Evolutionary conservation across 345 rosid species (phyloP).

Genomic region (Eucalyptus albens): DNA sequence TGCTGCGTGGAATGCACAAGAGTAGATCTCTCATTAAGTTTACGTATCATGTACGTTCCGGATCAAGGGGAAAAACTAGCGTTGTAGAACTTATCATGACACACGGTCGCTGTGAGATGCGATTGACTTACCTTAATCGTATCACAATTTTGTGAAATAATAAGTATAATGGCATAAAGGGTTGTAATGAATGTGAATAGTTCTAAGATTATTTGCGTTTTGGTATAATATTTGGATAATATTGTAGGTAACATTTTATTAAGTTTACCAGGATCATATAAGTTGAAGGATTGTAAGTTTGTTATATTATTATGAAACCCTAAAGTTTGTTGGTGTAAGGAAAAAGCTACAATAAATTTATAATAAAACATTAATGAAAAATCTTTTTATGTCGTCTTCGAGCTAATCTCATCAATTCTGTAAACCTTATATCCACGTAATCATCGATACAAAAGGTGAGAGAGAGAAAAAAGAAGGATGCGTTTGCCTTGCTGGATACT

Average conservation of each 20-base stretch:
- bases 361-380: neutral
- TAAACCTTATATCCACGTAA: neutral
- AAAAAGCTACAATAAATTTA: neutral
- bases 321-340: neutral
- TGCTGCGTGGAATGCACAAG: neutral
- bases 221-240: fast-evolving
- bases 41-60: neutral
- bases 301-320: neutral
- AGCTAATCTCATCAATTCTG: neutral
- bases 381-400: neutral
- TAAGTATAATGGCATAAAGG: neutral
- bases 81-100: neutral
- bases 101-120: fast-evolving
- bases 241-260: neutral
- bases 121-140: neutral
- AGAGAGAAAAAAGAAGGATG: neutral
- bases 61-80: too few relatives aligned
- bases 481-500: neutral
- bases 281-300: fast-evolving
- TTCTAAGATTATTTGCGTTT: neutral
- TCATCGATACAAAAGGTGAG: neutral
- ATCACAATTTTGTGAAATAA: neutral
- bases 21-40: neutral
- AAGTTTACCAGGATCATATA: fast-evolving
- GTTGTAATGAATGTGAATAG: fast-evolving